These are phyloP conservation scores for Aspergillus conjunctus DNA, from an alignment of 495 filamentous ascomycete genomes.

Conservation along the genomic window DNA sequence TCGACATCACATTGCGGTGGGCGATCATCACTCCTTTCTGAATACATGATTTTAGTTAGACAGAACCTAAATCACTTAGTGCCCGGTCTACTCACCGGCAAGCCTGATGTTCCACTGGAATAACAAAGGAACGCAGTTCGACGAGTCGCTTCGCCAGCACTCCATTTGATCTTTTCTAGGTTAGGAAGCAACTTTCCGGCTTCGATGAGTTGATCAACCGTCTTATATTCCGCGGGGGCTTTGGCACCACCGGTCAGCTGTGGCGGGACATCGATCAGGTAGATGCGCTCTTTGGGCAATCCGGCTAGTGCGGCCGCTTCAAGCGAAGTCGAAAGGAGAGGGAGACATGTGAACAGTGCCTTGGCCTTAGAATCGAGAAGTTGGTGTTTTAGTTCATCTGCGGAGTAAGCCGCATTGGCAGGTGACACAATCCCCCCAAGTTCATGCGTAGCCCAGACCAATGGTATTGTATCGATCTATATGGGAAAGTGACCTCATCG, in stretches of 20 bases:
- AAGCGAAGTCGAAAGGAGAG: conserved; percentile 69
- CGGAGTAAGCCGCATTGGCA: conserved; percentile 82
- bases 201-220: conserved; percentile 67
- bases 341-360: conserved; percentile 76
- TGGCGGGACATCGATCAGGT: conserved; percentile 68
- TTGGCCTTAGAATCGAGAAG: conserved; percentile 74
- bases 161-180: conserved; percentile 68
- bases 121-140: conserved; percentile 86
- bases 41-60: conserved; percentile 11
- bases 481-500: background rate
- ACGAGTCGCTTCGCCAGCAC: conserved; percentile 71
- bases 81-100: conserved; percentile 60
- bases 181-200: conserved; percentile 63
- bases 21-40: conserved; percentile 96
- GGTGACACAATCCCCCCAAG: conserved; percentile 75
- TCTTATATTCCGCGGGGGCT: conserved; percentile 60
- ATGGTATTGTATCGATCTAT: conserved; percentile 78
- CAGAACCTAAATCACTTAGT: background rate
- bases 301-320: conserved; percentile 66
- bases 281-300: conserved; percentile 72
- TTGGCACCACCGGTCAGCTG: conserved; percentile 50
- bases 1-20: conserved; percentile 86
- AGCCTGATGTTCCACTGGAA: conserved; percentile 83
- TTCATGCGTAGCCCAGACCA: conserved; percentile 75
- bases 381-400: conserved; percentile 75